Conservation (phyloP, 75 land plant genomes). For the Isoetes taiwanensis region DNA sequence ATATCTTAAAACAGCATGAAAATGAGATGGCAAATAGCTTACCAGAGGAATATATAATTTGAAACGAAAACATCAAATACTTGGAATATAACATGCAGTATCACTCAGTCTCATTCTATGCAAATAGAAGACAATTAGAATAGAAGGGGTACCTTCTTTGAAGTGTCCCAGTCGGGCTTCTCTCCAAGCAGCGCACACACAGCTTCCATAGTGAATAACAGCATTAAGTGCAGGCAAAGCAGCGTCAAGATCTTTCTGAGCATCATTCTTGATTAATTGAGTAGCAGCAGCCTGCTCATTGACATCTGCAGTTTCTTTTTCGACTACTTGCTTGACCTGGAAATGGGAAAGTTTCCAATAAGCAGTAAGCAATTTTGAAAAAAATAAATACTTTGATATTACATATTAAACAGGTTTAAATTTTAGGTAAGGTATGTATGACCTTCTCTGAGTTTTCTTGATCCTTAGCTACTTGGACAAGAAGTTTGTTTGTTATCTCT, state of each 20-base stretch:
- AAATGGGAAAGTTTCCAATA: no score
- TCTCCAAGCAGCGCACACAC: conserved; percentile 24
- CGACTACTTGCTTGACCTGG: conserved; percentile 23
- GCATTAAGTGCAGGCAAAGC: conserved; percentile 28
- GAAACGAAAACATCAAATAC: no score
- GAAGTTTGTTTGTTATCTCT: conserved; percentile 16
- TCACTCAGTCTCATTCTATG: no score
- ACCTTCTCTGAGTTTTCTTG: conserved; percentile 26
- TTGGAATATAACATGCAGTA: no score
- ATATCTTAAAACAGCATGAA: no score
- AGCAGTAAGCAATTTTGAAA: not conserved
- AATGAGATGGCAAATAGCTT: no score
- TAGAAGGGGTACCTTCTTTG: conserved; percentile 16
- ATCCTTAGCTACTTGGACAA: conserved; percentile 19
- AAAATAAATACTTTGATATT: no score
- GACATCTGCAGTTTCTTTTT: conserved; percentile 16
- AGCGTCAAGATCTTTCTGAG: conserved; percentile 27
- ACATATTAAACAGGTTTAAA: no score
- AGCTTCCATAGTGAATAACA: conserved; percentile 23
- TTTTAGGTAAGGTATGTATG: not conserved
- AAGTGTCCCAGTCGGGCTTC: conserved; percentile 25
- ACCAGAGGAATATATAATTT: no score
- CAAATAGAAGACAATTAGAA: not conserved
- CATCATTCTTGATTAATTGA: conserved; percentile 29
- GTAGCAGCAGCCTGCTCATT: conserved; percentile 21